Percentiles rank a stretch among this genome's conserved stretches.
Conservation (phyloP, 805 yeast genomes). For the Wickerhamomyces sydowiorum region DNA sequence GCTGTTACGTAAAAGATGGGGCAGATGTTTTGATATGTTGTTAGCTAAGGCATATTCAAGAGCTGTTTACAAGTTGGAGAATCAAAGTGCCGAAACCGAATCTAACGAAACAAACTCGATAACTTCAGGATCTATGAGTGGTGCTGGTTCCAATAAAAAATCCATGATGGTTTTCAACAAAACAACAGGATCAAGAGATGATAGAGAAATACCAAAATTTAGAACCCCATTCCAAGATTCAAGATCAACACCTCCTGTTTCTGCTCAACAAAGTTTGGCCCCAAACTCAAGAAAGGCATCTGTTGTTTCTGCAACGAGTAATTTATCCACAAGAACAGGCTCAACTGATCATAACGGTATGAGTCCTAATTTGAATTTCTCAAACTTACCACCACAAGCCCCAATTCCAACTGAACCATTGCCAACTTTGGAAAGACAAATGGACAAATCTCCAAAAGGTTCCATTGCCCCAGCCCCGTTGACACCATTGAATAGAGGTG, state of each 20-base stretch:
- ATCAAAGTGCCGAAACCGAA: conserved; percentile 6
- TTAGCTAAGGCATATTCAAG: conserved; percentile 60
- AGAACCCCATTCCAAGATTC: conserved; percentile 66
- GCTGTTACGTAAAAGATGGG: conserved; percentile 72
- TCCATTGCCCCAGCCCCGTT: background rate
- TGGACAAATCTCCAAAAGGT: conserved; percentile 6
- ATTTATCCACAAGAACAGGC: conserved; percentile 21
- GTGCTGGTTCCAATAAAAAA: conserved; percentile 17
- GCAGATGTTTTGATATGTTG: conserved; percentile 57
- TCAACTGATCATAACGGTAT: conserved; percentile 20
- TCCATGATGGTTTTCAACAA: conserved; percentile 21
- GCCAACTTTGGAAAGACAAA: conserved; percentile 28
- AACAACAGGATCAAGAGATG: conserved; percentile 4
- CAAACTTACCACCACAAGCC: conserved; percentile 44
- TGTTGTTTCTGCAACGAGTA: conserved; percentile 26
- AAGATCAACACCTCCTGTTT: conserved; percentile 9
- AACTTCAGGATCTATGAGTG: conserved; percentile 14
- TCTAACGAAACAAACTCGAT: conserved; percentile 5
- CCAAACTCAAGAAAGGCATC: conserved; percentile 33
- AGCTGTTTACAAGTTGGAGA: conserved; percentile 34
- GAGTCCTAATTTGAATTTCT: conserved; percentile 23
- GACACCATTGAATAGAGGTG: conserved; percentile 4
- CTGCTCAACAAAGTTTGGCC: conserved; percentile 8
- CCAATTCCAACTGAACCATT: conserved; percentile 53
- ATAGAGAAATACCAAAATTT: conserved; percentile 45